Evolutionary conservation across 768 basidiomycete genomes (phyloP).

Genomic region (Harrya chromipes): DNA sequence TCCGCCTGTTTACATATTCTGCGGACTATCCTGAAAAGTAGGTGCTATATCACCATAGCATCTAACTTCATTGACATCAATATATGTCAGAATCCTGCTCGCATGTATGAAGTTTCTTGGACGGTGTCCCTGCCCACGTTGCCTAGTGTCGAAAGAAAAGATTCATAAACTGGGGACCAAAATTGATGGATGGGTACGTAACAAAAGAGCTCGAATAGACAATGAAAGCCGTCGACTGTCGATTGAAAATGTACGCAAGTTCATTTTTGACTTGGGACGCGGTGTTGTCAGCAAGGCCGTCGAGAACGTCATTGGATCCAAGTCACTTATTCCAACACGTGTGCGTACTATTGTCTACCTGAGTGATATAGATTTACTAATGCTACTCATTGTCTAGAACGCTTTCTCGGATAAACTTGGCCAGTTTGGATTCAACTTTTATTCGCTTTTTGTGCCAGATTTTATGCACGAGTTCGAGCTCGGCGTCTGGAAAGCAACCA

Average conservation of each 20-base stretch:
- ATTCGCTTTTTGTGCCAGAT: slow-evolving; percentile 25
- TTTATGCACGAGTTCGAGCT: slow-evolving; percentile 34
- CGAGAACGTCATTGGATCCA: neutral
- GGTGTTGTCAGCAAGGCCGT: neutral
- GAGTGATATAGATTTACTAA: too few species aligned
- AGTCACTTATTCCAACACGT: slow-evolving; percentile 13
- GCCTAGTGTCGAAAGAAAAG: too few species aligned
- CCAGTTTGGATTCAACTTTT: slow-evolving; percentile 21
- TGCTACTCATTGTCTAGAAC: slow-evolving; percentile 16
- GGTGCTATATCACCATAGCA: too few species aligned
- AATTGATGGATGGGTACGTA: neutral
- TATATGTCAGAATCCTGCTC: too few species aligned
- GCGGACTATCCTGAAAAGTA: too few species aligned
- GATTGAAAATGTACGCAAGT: slow-evolving; percentile 35
- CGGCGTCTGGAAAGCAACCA: slow-evolving; percentile 31
- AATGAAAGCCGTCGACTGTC: slow-evolving; percentile 34
- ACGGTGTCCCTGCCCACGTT: too few species aligned
- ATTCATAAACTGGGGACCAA: neutral
- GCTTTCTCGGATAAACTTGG: slow-evolving; percentile 25
- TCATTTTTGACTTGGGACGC: slow-evolving; percentile 20
- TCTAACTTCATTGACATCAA: too few species aligned
- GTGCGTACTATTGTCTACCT: too few species aligned
- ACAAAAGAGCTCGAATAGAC: slow-evolving; percentile 21
- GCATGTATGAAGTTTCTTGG: too few species aligned
- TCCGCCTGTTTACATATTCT: too few species aligned